Evolutionary conservation across 1,139 yeast genomes (phyloP).

Genomic region (Saccharomyces hybrid): DNA sequence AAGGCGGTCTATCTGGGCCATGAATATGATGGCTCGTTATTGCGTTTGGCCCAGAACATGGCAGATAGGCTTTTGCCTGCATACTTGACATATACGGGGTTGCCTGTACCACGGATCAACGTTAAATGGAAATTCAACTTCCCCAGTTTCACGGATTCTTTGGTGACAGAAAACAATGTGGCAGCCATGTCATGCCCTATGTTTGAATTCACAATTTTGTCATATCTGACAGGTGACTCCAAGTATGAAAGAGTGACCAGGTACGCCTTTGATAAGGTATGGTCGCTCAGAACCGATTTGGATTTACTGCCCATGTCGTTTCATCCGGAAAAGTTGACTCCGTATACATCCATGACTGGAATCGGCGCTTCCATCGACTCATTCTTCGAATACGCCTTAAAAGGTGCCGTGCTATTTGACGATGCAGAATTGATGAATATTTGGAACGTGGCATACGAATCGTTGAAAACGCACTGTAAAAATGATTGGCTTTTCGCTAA

Average conservation of each 20-base stretch:
- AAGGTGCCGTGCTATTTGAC: constrained; percentile 64
- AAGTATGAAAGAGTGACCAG: constrained; percentile 59
- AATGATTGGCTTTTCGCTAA: constrained; percentile 56
- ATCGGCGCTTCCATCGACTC: constrained; percentile 93
- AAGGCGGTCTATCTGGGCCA: constrained; percentile 39
- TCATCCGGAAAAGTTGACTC: constrained; percentile 49
- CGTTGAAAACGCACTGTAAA: constrained; percentile 46
- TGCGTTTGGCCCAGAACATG: constrained; percentile 61
- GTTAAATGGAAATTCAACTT: constrained; percentile 30
- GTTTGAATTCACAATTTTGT: constrained; percentile 67
- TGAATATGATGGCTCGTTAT: constrained; percentile 60
- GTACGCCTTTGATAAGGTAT: constrained; percentile 58
- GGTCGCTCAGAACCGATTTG: constrained; percentile 57
- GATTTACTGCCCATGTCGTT: constrained; percentile 74
- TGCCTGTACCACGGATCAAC: constrained; percentile 72
- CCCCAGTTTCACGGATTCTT: not conserved
- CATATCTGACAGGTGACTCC: constrained; percentile 64
- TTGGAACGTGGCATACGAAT: constrained; percentile 52
- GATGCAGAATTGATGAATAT: constrained; percentile 54
- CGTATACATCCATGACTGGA: constrained; percentile 63
- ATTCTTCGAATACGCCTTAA: constrained; percentile 80
- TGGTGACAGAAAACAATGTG: constrained; percentile 60
- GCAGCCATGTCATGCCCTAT: constrained; percentile 84
- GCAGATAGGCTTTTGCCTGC: constrained; percentile 64
- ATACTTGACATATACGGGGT: constrained; percentile 48